Percentiles rank a stretch among this genome's conserved stretches.
These are phyloP conservation scores for Metschnikowia matae DNA, from an alignment of 805 yeast genomes.

Conservation along the genomic window DNA sequence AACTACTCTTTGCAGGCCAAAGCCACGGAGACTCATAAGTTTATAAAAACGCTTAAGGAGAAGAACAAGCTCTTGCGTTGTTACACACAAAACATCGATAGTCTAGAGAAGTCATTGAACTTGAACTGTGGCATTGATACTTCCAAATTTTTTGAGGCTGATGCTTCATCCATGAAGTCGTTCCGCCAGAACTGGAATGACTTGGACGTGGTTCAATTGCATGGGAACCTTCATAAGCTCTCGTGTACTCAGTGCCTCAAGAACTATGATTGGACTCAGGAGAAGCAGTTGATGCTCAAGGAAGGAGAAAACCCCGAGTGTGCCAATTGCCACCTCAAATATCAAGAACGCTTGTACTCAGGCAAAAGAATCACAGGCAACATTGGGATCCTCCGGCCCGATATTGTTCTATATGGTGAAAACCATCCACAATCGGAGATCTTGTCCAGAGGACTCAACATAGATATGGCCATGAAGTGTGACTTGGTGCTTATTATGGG, in stretches of 20 bases:
- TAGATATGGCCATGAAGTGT: constrained; percentile 65
- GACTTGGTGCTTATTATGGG: constrained; percentile 87
- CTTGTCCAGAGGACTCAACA: constrained; percentile 64
- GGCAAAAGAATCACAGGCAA: constrained; percentile 75
- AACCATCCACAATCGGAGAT: constrained; percentile 83
- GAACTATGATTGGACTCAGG: constrained; percentile 58
- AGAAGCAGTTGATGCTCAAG: constrained; percentile 43
- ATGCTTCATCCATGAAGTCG: constrained; percentile 15
- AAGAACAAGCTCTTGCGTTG: constrained; percentile 72
- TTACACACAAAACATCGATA: constrained; percentile 94
- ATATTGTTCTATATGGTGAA: constrained; percentile 89
- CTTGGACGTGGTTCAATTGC: constrained; percentile 80
- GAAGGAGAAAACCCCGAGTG: constrained; percentile 77
- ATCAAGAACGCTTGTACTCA: constrained; percentile 49
- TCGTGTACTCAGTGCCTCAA: constrained; percentile 70
- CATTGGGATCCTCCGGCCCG: constrained; percentile 79
- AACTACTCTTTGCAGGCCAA: constrained; percentile 57
- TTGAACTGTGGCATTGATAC: constrained; percentile 53
- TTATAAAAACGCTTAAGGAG: constrained; percentile 57
- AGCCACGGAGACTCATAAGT: constrained; percentile 82
- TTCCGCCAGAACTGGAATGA: constrained; percentile 51
- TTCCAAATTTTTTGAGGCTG: constrained; percentile 23
- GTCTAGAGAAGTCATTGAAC: constrained; percentile 67
- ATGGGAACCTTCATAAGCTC: constrained; percentile 78
- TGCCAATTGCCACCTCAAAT: constrained; percentile 56